These are phyloP conservation scores for Rhizophagus prolifer DNA, from an alignment of 192 early-diverging fungal genomes.

Conservation along the genomic window DNA sequence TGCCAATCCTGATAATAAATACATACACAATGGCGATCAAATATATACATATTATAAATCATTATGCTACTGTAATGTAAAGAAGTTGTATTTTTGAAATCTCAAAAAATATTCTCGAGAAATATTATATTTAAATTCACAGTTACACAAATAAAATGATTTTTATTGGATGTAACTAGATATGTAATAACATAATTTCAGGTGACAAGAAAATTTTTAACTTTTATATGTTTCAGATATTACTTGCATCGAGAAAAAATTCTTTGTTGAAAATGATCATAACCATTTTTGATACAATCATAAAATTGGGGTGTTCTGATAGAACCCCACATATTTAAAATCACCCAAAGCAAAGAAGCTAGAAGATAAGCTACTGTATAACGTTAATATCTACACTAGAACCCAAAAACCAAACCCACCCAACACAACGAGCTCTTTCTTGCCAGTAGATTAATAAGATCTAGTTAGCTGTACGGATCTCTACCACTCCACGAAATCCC, in stretches of 20 bases:
- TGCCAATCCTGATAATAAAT: constrained; percentile 87
- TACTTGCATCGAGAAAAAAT: background rate
- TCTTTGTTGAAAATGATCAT: background rate
- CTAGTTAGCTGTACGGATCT: constrained; percentile 11
- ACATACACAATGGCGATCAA: constrained; percentile 90
- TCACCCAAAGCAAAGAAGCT: background rate
- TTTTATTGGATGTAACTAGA: background rate
- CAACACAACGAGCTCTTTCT: constrained; percentile 17
- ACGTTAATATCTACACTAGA: background rate
- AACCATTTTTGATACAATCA: background rate
- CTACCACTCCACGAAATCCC: constrained; percentile 19
- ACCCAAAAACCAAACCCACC: constrained; percentile 11
- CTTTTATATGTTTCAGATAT: background rate
- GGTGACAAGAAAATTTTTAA: background rate
- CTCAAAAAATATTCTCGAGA: background rate
- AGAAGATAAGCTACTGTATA: background rate
- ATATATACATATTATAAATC: constrained; percentile 89
- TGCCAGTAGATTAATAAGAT: constrained; percentile 17
- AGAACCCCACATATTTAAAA: background rate
- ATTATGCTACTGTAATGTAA: constrained; percentile 32
- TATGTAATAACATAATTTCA: background rate
- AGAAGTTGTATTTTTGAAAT: background rate
- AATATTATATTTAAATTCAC: background rate
- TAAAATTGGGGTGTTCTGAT: background rate
- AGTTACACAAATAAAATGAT: background rate